These are phyloP conservation scores for Paracorniculantispora psalliotae DNA, from an alignment of 2,329 filamentous ascomycete species.

Conservation along the genomic window DNA sequence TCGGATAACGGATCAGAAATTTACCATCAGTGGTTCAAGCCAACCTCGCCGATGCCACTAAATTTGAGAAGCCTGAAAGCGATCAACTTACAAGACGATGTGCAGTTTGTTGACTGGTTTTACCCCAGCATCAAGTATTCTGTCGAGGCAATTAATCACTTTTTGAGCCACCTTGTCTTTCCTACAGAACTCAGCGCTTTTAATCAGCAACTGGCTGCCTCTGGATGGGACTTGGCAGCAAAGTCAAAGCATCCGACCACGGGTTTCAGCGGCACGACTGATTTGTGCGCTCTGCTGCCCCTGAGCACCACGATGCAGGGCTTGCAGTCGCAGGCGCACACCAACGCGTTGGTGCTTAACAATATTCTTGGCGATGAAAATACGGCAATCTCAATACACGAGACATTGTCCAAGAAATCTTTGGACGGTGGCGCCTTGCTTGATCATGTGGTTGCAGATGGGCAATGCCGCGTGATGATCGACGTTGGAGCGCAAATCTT, in stretches of 20 bases:
- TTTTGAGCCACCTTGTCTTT: constrained; percentile 54
- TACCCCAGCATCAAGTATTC: constrained; percentile 50
- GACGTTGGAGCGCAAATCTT: constrained; percentile 69
- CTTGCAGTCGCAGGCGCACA: constrained; percentile 50
- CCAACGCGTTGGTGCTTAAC: constrained; percentile 61
- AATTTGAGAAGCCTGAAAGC: constrained; percentile 30
- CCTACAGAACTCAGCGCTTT: constrained; percentile 59
- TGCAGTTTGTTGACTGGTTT: constrained; percentile 41
- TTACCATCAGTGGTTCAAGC: constrained; percentile 46
- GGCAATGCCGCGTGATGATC: constrained; percentile 52
- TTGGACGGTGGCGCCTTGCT: constrained; percentile 34
- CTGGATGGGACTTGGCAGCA: constrained; percentile 61
- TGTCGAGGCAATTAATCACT: constrained; percentile 59
- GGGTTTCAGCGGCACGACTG: constrained; percentile 68
- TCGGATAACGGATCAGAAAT: constrained; percentile 48
- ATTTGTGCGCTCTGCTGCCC: constrained; percentile 55
- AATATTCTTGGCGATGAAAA: constrained; percentile 54
- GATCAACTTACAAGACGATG: constrained; percentile 55
- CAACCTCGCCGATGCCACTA: constrained; percentile 31
- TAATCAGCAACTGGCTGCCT: constrained; percentile 56
- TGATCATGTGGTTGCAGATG: background rate
- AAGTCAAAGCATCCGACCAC: constrained; percentile 45
- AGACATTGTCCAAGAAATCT: constrained; percentile 23
- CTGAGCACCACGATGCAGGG: constrained; percentile 52
- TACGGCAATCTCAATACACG: constrained; percentile 21